Conservation (phyloP, 2,329 filamentous ascomycete genomes). For the Massarina eburnea region DNA sequence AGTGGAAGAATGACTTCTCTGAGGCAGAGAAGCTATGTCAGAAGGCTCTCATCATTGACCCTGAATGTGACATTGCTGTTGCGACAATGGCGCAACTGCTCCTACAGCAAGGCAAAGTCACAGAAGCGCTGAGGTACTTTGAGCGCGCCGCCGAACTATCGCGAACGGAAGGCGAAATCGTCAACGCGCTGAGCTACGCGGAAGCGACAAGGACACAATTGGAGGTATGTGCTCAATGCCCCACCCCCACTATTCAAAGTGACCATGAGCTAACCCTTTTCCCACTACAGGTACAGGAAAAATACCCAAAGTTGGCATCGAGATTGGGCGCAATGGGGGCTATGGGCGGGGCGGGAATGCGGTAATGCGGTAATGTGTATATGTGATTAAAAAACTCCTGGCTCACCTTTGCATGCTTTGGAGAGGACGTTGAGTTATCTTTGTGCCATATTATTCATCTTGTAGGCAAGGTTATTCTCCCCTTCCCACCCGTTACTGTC, state of each 20-base stretch:
- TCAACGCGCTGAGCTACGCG: slow-evolving; percentile 94
- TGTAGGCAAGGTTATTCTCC: neutral
- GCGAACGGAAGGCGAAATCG: slow-evolving; percentile 90
- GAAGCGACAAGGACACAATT: slow-evolving; percentile 96
- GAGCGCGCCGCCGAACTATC: slow-evolving; percentile 94
- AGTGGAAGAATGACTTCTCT: slow-evolving; percentile 95
- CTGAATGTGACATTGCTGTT: slow-evolving; percentile 97
- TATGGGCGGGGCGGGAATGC: slow-evolving; percentile 30
- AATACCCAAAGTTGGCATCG: slow-evolving; percentile 54
- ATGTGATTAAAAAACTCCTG: neutral
- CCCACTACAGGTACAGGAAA: slow-evolving; percentile 50
- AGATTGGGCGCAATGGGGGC: slow-evolving; percentile 51
- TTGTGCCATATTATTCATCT: neutral
- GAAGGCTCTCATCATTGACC: slow-evolving; percentile 96
- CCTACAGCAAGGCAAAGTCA: slow-evolving; percentile 95
- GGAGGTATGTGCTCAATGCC: slow-evolving; percentile 51
- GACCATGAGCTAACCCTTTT: too few species aligned
- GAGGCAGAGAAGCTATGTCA: slow-evolving; percentile 96
- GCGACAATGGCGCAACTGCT: slow-evolving; percentile 98
- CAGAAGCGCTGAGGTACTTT: slow-evolving; percentile 93
- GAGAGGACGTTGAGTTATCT: neutral
- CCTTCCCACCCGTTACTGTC: neutral
- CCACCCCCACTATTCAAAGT: too few species aligned
- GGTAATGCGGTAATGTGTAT: slow-evolving; percentile 19
- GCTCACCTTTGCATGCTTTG: neutral